These are phyloP conservation scores for Heritiera fomes DNA, from an alignment of 345 rosid species.

Conservation along the genomic window DNA sequence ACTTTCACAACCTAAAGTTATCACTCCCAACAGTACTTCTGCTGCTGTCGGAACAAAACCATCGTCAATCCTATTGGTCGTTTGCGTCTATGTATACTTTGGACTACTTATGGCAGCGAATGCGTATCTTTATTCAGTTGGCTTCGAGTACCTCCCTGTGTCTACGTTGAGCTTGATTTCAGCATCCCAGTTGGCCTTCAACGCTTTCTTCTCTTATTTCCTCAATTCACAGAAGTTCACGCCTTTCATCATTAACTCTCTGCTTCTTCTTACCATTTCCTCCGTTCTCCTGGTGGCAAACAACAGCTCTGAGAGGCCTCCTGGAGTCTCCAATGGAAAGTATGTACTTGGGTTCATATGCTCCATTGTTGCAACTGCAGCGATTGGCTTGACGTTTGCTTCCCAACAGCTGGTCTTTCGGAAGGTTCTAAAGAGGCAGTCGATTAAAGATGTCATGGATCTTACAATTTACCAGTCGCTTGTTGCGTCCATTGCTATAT, in stretches of 20 bases:
- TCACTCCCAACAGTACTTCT: background rate
- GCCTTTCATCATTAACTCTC: slow-evolving; percentile 42
- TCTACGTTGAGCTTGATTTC: slow-evolving; percentile 46
- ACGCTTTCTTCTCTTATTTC: slow-evolving; percentile 52
- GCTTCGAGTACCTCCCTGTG: slow-evolving; percentile 41
- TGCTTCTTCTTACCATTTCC: slow-evolving; percentile 50
- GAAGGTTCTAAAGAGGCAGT: slow-evolving; percentile 38
- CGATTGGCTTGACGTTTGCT: slow-evolving; percentile 40
- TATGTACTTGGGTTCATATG: slow-evolving; percentile 46
- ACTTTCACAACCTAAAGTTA: slow-evolving; percentile 21
- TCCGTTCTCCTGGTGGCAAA: slow-evolving; percentile 47
- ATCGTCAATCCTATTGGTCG: background rate
- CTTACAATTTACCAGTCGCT: slow-evolving; percentile 34
- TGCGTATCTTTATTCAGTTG: slow-evolving; percentile 28
- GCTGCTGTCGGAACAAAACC: background rate
- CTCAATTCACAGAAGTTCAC: slow-evolving; percentile 50
- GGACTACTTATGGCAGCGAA: slow-evolving; percentile 38
- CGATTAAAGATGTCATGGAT: slow-evolving; percentile 34
- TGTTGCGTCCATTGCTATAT: slow-evolving; percentile 25
- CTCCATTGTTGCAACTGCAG: slow-evolving; percentile 48
- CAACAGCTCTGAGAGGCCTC: slow-evolving; percentile 14
- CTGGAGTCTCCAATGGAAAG: slow-evolving; percentile 25
- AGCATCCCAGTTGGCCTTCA: slow-evolving; percentile 53
- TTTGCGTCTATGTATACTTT: slow-evolving; percentile 31
- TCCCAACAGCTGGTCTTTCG: slow-evolving; percentile 41